Evolutionary conservation across 2,329 filamentous ascomycete species (phyloP).

Genomic region (Gnomoniopsis smithogilvyi): DNA sequence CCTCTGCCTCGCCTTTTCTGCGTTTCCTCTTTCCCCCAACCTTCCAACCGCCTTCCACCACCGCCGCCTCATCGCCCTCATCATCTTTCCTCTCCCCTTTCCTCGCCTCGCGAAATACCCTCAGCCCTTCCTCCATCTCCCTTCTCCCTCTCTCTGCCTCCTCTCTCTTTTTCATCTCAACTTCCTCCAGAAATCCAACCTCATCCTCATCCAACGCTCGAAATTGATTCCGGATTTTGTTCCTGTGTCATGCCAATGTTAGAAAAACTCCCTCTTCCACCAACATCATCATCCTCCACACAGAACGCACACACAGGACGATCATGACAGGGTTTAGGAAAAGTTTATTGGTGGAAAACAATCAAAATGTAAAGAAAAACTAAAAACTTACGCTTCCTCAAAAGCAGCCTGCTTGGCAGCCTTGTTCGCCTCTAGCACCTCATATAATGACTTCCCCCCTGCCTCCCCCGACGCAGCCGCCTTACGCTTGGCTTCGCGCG

Average conservation of each 20-base stretch:
- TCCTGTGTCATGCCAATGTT: slow-evolving; percentile 22
- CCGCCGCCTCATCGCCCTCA: slow-evolving; percentile 5
- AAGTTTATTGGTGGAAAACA: too few relatives aligned
- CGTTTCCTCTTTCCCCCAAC: slow-evolving; percentile 7
- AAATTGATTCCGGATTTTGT: slow-evolving; percentile 72
- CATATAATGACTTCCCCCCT: slow-evolving; percentile 56
- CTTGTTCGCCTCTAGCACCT: slow-evolving; percentile 79
- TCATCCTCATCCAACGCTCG: slow-evolving; percentile 76
- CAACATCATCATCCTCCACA: background rate
- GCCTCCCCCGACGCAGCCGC: slow-evolving; percentile 38
- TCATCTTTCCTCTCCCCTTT: slow-evolving; percentile 20
- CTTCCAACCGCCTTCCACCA: slow-evolving; percentile 2
- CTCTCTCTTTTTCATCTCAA: slow-evolving; percentile 43
- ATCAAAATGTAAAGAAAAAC: background rate
- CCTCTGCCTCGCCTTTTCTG: slow-evolving; percentile 16
- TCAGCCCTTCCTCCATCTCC: slow-evolving; percentile 57
- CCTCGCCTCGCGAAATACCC: slow-evolving; percentile 53
- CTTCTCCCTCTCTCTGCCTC: slow-evolving; percentile 53
- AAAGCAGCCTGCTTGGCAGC: slow-evolving; percentile 80
- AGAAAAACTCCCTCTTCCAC: too few relatives aligned
- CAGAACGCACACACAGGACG: too few relatives aligned
- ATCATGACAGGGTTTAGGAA: too few relatives aligned
- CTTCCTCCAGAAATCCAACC: slow-evolving; percentile 67
- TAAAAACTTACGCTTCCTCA: slow-evolving; percentile 60
- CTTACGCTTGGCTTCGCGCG: slow-evolving; percentile 40